phyloP scores from a whole-genome alignment of 345 rosid genomes.

The Boechera divaricarpa region DNA sequence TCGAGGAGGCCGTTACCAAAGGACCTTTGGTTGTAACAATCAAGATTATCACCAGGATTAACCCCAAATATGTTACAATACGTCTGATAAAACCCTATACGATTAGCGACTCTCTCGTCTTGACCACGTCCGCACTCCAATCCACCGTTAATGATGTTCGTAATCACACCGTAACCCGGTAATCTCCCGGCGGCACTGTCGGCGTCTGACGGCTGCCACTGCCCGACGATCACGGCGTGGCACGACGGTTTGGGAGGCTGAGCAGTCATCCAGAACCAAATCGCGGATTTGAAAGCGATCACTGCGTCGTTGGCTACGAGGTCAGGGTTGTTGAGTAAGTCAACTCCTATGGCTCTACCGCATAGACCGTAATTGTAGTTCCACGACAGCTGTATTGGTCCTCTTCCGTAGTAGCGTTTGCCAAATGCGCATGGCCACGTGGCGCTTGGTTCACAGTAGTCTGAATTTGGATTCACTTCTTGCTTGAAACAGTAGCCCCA shows the following conservation, averaged over 20 bases:
- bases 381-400: constrained; percentile 73
- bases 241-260: constrained; percentile 68
- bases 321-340: constrained; percentile 69
- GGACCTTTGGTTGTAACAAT: constrained; percentile 62
- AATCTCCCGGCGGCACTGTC: constrained; percentile 56
- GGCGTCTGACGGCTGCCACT: constrained; percentile 55
- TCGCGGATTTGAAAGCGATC: constrained; percentile 69
- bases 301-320: constrained; percentile 49
- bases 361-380: constrained; percentile 73
- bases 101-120: constrained; percentile 51
- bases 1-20: constrained; percentile 36
- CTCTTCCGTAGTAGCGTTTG: constrained; percentile 68
- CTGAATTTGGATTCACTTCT: constrained; percentile 50
- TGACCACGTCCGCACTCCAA: constrained; percentile 66
- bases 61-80: constrained; percentile 62
- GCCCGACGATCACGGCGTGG: constrained; percentile 60
- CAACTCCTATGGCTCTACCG: constrained; percentile 58
- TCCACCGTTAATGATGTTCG: constrained; percentile 75
- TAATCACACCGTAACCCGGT: constrained; percentile 62
- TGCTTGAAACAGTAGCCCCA: constrained; percentile 64
- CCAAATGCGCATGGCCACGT: constrained; percentile 63
- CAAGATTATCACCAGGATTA: constrained; percentile 63
- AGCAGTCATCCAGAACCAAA: constrained; percentile 83
- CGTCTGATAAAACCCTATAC: constrained; percentile 74
- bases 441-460: constrained; percentile 53